Conservation (phyloP, 2,329 filamentous ascomycete species). For the Talaromyces sp. region DNA sequence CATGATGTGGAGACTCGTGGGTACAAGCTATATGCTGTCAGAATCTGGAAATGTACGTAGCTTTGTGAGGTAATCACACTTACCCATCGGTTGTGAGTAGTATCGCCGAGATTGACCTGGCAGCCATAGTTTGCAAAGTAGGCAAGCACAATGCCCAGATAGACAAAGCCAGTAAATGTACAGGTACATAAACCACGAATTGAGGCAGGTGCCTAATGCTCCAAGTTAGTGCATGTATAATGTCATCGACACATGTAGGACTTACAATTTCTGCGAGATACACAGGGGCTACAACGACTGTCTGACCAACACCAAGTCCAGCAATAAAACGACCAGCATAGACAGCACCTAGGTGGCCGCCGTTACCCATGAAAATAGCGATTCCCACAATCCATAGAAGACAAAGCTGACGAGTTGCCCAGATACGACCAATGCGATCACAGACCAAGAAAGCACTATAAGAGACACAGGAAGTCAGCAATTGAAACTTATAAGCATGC, state of each 20-base stretch:
- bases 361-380: conserved; percentile 57
- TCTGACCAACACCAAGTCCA: conserved; percentile 65
- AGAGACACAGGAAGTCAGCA: not conserved
- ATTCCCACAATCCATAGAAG: conserved; percentile 59
- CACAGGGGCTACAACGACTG: conserved; percentile 59
- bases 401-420: conserved; percentile 60
- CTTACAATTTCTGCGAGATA: conserved; percentile 3
- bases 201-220: conserved; percentile 25
- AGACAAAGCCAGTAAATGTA: conserved; percentile 65
- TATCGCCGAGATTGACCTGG: conserved; percentile 45
- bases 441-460: conserved; percentile 59
- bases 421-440: conserved; percentile 62
- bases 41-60: not conserved
- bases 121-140: conserved; percentile 68
- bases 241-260: not conserved
- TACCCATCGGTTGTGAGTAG: not conserved
- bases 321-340: conserved; percentile 67
- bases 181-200: conserved; percentile 68
- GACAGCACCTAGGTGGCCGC: conserved; percentile 57
- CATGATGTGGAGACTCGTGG: conserved; percentile 41
- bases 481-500: conserved; percentile 35
- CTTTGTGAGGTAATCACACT: not conserved
- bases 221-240: conserved; percentile 1
- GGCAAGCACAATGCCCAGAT: conserved; percentile 70
- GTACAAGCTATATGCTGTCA: not conserved